A percentile compares a stretch with the other conserved stretches of the same genome.
phyloP scores from a whole-genome alignment of 768 basidiomycete species.

The Cystofilobasidium bisporidii region DNA sequence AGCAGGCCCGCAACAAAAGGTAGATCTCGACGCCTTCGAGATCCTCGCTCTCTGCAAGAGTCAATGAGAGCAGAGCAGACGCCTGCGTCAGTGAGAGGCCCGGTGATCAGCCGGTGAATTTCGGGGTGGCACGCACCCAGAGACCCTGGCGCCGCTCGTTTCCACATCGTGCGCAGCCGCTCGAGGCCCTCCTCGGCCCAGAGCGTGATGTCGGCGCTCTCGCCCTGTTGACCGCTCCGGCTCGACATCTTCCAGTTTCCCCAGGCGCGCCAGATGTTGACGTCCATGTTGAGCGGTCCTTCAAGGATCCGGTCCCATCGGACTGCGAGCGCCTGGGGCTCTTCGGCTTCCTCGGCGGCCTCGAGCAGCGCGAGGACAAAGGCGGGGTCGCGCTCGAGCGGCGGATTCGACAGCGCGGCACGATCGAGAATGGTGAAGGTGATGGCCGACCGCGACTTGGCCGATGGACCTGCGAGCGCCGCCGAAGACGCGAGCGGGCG shows the following conservation, averaged over 20 bases:
- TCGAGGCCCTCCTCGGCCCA: slow-evolving; percentile 31
- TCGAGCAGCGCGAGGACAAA: slow-evolving; percentile 39
- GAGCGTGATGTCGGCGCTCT: slow-evolving; percentile 33
- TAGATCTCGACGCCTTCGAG: neutral
- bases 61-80: neutral
- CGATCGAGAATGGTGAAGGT: slow-evolving; percentile 39
- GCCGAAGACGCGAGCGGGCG: slow-evolving; percentile 25
- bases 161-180: slow-evolving; percentile 28
- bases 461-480: slow-evolving; percentile 21
- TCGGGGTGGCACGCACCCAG: slow-evolving; percentile 29
- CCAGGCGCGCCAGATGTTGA: slow-evolving; percentile 23
- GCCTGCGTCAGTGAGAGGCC: too few species aligned
- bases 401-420: slow-evolving; percentile 34
- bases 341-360: slow-evolving; percentile 38
- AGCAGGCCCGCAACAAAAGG: slow-evolving; percentile 35
- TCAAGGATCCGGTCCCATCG: slow-evolving; percentile 38
- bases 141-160: slow-evolving; percentile 31
- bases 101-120: neutral
- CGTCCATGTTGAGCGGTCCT: slow-evolving; percentile 23
- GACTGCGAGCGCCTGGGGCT: slow-evolving; percentile 33
- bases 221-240: slow-evolving; percentile 7
- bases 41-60: slow-evolving; percentile 24
- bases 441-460: slow-evolving; percentile 34
- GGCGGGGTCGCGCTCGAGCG: slow-evolving; percentile 31
- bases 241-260: slow-evolving; percentile 23